phyloP scores from a whole-genome alignment of 163 green algal species.

The Botryococcus braunii region DNA sequence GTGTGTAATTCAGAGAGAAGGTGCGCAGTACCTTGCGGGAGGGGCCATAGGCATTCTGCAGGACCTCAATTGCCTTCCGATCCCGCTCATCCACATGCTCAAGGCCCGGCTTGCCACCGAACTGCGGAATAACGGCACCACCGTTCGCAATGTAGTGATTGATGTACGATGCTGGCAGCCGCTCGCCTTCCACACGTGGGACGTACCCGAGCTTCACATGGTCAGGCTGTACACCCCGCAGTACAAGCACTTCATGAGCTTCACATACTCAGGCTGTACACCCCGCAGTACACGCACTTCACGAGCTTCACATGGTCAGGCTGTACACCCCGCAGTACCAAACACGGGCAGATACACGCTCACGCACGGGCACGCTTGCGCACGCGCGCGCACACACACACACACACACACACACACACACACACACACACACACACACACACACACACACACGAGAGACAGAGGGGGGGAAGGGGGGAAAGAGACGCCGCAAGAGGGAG shows the following conservation, averaged over 20 bases:
- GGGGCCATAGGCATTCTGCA: slow-evolving; percentile 49
- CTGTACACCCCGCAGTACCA: slow-evolving; percentile 38
- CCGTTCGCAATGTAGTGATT: slow-evolving; percentile 74
- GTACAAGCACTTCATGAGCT: slow-evolving; percentile 52
- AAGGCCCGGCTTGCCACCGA: slow-evolving; percentile 24
- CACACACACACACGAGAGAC: too few species aligned
- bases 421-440: too few species aligned
- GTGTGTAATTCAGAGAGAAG: too few species aligned
- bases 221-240: slow-evolving; percentile 42
- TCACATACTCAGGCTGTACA: slow-evolving; percentile 52
- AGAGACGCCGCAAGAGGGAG: not conserved
- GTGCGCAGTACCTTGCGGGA: slow-evolving; percentile 25
- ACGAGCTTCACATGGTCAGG: slow-evolving; percentile 52
- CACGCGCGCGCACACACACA: too few species aligned
- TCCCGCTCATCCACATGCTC: slow-evolving; percentile 11
- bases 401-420: too few species aligned
- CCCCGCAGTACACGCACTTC: too few species aligned
- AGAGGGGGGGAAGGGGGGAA: too few species aligned
- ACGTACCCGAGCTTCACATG: slow-evolving; percentile 54
- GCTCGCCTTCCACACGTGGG: slow-evolving; percentile 36
- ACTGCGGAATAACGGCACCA: slow-evolving; percentile 42
- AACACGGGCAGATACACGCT: too few species aligned
- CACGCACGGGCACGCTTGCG: too few species aligned
- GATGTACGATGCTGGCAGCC: slow-evolving; percentile 62
- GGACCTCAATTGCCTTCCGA: slow-evolving; percentile 33